Percentiles rank a stretch among this genome's conserved stretches.
phyloP scores from a whole-genome alignment of 768 basidiomycete species.

The Cystobasidium tubakii region DNA sequence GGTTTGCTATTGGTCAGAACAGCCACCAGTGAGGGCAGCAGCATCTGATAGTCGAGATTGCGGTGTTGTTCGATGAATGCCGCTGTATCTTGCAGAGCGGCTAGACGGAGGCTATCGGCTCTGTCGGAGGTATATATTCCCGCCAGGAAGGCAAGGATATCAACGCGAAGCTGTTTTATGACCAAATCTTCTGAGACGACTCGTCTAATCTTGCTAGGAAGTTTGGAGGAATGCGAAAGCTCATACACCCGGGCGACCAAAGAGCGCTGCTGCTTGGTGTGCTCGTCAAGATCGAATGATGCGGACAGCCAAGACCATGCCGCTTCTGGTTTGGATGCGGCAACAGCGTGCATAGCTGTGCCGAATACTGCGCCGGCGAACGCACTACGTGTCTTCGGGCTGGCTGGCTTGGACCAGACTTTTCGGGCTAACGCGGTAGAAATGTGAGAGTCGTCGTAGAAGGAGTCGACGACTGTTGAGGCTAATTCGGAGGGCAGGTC shows the following conservation, averaged over 20 bases:
- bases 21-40: conserved; percentile 47
- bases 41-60: conserved; percentile 53
- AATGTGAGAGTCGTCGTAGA: neutral
- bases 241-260: conserved; percentile 62
- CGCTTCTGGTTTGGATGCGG: conserved; percentile 53
- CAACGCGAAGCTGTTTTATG: conserved; percentile 45
- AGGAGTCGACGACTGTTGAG: neutral
- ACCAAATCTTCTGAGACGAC: conserved; percentile 51
- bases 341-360: conserved; percentile 54
- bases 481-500: neutral
- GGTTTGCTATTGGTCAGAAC: conserved; percentile 43
- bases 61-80: conserved; percentile 62
- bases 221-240: conserved; percentile 58
- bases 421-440: neutral
- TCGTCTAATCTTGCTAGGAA: conserved; percentile 57
- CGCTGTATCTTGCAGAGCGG: conserved; percentile 66
- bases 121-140: conserved; percentile 57
- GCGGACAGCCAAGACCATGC: conserved; percentile 33
- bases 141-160: conserved; percentile 71
- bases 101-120: conserved; percentile 50
- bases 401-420: neutral
- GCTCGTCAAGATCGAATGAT: neutral
- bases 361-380: conserved; percentile 40
- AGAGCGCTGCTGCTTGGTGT: conserved; percentile 57
- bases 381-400: conserved; percentile 39